Conservation (phyloP, 495 filamentous ascomycete species). For the Penicillium odoratum region DNA sequence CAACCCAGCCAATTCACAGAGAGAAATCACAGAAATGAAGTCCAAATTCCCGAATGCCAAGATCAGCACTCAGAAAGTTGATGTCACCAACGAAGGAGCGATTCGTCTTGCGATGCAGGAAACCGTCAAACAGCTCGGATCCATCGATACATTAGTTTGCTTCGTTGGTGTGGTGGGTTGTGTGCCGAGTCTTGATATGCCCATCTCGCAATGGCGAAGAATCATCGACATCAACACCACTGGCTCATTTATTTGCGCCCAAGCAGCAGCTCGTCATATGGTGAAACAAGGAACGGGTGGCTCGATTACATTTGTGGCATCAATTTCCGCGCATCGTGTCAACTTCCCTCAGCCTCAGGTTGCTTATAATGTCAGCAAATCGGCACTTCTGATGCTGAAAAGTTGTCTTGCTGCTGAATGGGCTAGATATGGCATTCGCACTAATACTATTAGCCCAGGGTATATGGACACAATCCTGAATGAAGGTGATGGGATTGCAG, state of each 20-base stretch:
- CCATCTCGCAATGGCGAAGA: conserved; percentile 53
- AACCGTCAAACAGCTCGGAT: conserved; percentile 45
- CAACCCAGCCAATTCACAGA: conserved; percentile 41
- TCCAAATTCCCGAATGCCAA: conserved; percentile 53
- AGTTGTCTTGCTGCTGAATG: conserved; percentile 67
- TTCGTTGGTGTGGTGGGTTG: conserved; percentile 71
- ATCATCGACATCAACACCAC: conserved; percentile 69
- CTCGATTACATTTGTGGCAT: conserved; percentile 64
- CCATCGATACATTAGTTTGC: conserved; percentile 58
- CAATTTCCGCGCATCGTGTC: conserved; percentile 64
- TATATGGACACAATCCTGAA: conserved; percentile 83
- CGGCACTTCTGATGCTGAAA: conserved; percentile 58
- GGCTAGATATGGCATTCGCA: conserved; percentile 61
- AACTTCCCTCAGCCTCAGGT: conserved; percentile 71
- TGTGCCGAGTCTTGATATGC: conserved; percentile 56
- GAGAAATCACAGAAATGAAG: conserved; percentile 42
- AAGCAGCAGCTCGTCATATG: conserved; percentile 60
- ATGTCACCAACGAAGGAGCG: conserved; percentile 58
- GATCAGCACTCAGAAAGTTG: conserved; percentile 49
- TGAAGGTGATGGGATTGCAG: conserved; percentile 33
- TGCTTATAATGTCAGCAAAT: conserved; percentile 71
- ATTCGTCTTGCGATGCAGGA: conserved; percentile 46
- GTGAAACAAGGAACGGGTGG: conserved; percentile 53
- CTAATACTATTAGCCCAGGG: conserved; percentile 69
- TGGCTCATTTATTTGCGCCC: conserved; percentile 67